Base-by-base conservation (phyloP, 768 basidiomycete species). In the Sarcodon aspratus region DNA sequence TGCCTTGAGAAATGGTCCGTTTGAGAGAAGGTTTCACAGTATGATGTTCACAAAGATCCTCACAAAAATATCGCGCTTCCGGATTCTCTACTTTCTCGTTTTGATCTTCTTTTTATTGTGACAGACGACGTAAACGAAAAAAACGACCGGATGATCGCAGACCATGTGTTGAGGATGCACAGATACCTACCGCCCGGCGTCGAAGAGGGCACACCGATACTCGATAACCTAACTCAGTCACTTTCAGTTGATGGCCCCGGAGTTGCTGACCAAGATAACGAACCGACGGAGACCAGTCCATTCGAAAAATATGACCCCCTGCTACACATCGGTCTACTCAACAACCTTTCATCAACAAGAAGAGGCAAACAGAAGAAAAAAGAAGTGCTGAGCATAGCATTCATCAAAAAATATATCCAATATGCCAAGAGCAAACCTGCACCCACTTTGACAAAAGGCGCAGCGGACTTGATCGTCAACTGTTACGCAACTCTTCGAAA, bases 21-120 rank as follows among this genome's bases (percentile, higher is more conserved):
- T 57, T 52, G 58, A 48, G 48, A 45, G 37, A 33, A 35, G 12
- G 35, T 7, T 33, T n/a, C 51, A 33, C 60, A 97, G 90, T 99
- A 99, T 64, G 95, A 99, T 66, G 88, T 99, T 36, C 95, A 99
- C 69, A 99, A 99, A 66, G 95, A 99, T 63, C 95, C 95, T 32
- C 95, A 98, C 69, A 87, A 87, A 69, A 99, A 99, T 60, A 99
- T 99, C 53, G 95, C 95, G 10, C 78, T 99, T 9, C 95, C 95
- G 9, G 95, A 98, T 65, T 99, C 95, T 21, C 77, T 99, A 36
- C 78, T 99, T 35, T 97, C 95, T 18, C 95, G 95, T 79, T 99
- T 99, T 70, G 95, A 99, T 71, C 69, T 99, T 48, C 78, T 99
- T 36, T 99, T 99, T 62, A 85, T 99, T 48, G 93, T 99, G 13